Evolutionary conservation across 1,284 basidiomycete species (phyloP).

Genomic region (Sporisorium exsertum): DNA sequence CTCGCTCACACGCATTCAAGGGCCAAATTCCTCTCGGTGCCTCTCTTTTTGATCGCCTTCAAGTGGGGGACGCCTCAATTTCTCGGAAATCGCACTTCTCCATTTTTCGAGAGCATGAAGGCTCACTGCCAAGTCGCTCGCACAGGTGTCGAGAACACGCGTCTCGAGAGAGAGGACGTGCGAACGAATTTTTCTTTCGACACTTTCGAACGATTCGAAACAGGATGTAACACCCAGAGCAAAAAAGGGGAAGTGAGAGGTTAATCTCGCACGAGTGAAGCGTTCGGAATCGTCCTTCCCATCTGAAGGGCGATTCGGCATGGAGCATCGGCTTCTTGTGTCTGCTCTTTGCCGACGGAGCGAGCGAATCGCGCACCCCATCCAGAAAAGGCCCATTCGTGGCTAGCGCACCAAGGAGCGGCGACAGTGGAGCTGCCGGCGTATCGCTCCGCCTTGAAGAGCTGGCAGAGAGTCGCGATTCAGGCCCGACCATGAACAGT

Average conservation of each 20-base stretch:
- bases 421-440: not conserved
- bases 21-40: not conserved
- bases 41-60: not conserved
- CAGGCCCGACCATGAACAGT: constrained; percentile 2
- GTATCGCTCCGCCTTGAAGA: not conserved
- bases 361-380: not conserved
- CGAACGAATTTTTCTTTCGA: not conserved
- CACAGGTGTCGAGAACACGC: not conserved
- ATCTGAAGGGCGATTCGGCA: not conserved
- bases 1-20: not conserved
- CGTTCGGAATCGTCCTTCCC: not conserved
- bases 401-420: not conserved
- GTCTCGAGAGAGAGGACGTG: constrained; percentile 10
- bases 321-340: not conserved
- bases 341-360: not conserved
- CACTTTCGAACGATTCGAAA: no score
- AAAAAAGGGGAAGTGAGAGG: not conserved
- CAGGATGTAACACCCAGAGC: not conserved
- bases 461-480: not conserved
- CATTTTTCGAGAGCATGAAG: no score
- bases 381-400: not conserved
- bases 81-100: constrained; percentile 1
- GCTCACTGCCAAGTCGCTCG: not conserved
- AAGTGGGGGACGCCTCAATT: not conserved
- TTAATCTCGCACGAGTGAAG: constrained; percentile 9